Percentiles rank a stretch among this genome's conserved stretches.
Evolutionary conservation across 2,329 filamentous ascomycete genomes (phyloP).

Genomic region (Ophiostoma novo-ulmi): DNA sequence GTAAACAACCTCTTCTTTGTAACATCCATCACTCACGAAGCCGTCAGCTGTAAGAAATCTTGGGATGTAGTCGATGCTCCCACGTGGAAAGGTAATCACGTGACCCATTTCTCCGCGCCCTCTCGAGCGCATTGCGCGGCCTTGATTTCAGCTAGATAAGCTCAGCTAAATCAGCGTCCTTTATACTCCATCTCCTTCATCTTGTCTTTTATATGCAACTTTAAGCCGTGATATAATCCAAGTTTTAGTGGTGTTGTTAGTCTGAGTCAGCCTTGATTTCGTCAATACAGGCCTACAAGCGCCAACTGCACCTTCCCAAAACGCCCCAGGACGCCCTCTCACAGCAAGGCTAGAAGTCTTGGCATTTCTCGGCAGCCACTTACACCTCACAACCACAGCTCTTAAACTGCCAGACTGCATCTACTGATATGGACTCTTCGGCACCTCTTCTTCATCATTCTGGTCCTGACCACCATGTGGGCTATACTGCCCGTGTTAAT

Average conservation of each 20-base stretch:
- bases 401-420: background rate
- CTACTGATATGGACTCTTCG: background rate
- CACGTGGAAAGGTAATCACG: background rate
- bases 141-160: background rate
- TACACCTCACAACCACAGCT: background rate
- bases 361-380: slow-evolving; percentile 20
- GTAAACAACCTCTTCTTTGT: background rate
- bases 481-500: background rate
- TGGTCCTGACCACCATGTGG: background rate
- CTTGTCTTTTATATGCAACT: background rate
- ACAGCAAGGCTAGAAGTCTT: slow-evolving; percentile 17
- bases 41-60: background rate
- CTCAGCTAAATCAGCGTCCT: background rate
- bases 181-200: too few relatives aligned
- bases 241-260: too few relatives aligned
- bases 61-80: background rate
- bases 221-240: background rate
- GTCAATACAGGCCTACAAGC: background rate
- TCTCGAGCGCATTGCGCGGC: background rate
- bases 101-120: background rate
- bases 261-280: background rate
- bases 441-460: background rate
- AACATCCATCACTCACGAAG: background rate
- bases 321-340: background rate
- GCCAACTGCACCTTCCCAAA: background rate